These are phyloP conservation scores for Bryum argenteum DNA, from an alignment of 225 moss, liverwort and hornwort species.

Conservation along the genomic window DNA sequence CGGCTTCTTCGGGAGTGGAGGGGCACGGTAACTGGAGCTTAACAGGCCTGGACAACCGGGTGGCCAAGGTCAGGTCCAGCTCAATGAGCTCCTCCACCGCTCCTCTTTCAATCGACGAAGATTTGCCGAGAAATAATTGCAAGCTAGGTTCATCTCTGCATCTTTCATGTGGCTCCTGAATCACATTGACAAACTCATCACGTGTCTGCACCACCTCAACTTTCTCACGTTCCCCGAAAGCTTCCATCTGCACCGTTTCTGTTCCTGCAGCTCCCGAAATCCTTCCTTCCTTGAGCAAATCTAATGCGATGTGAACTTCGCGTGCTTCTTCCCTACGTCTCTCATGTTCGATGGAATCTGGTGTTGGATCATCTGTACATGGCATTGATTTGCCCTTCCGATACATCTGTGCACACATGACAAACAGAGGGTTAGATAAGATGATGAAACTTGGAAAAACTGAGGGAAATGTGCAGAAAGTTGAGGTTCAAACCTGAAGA, in stretches of 20 bases:
- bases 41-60: conserved; percentile 26
- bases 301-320: conserved; percentile 35
- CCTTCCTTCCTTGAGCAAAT: conserved; percentile 36
- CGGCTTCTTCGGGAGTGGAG: conserved; percentile 43
- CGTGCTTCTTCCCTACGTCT: conserved; percentile 21
- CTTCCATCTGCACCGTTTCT: conserved; percentile 25
- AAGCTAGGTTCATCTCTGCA: conserved; percentile 8
- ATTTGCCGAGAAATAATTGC: conserved; percentile 27
- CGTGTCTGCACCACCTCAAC: conserved; percentile 6
- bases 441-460: conserved; percentile 17
- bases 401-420: conserved; percentile 38
- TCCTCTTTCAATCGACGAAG: conserved; percentile 24
- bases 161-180: conserved; percentile 13
- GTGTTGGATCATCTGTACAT: conserved; percentile 6
- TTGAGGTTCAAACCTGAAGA: conserved; percentile 45
- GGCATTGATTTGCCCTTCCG: conserved; percentile 43
- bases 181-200: conserved; percentile 23
- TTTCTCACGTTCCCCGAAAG: not conserved
- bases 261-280: conserved; percentile 28
- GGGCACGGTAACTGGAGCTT: conserved; percentile 31
- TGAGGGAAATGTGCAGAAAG: not conserved
- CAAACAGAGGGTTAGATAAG: conserved; percentile 8
- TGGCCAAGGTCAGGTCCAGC: conserved; percentile 49
- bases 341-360: conserved; percentile 7
- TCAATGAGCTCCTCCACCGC: conserved; percentile 33